Base-by-base conservation (phyloP, 1,284 basidiomycete genomes). In the Pulveroboletus sp. region DNA sequence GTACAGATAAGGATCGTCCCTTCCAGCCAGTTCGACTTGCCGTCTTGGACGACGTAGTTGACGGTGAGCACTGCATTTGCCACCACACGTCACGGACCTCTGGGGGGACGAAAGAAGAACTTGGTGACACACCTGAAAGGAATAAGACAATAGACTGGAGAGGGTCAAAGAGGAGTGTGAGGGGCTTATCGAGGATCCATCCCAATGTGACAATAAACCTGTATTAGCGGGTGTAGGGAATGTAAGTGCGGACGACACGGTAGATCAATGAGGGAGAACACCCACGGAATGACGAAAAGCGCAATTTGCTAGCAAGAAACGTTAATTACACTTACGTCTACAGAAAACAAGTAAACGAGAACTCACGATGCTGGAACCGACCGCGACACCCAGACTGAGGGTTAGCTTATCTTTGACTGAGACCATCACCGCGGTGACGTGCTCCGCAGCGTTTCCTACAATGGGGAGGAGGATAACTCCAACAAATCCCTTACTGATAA, bases 401-500 rank as follows among this genome's bases (percentile, higher is more conserved):
- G 85, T 83, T 51, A 91, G 68, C 70, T 86, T 81, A 68, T 91
- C 83, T 72, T 91, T 91, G 52, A 89, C 83, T 0, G 92, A 91
- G 12, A 91, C 91, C 28, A 83, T 90, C 53, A 94, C 83, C 8
- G 92, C 90, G 0, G 91, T 91, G 50, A 90, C 85, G 62, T 79
- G 80, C 64, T 82, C 81, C 59, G 91, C 91, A 14, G 90, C 80
- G 50, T 91, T 92, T 49, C 89, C 89, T 36, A 92, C 85, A 49
- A 89, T 84, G 2, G 94, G 95, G 4, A 98, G 78, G 8, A 98
- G 72, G 62, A 98, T 92, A 24, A 96, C 74, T 4, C 85, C 92
- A 52, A 94, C 82, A 78, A 92, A 95, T 65, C 92, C 87, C 65
- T 87, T 86, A 65, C 80, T 80, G 64, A 92, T 79, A 51, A 33